Evolutionary conservation across 2,329 filamentous ascomycete genomes (phyloP), one percentile per base, ranked within the genome.

Genomic region (Xylaria polymorpha): DNA sequence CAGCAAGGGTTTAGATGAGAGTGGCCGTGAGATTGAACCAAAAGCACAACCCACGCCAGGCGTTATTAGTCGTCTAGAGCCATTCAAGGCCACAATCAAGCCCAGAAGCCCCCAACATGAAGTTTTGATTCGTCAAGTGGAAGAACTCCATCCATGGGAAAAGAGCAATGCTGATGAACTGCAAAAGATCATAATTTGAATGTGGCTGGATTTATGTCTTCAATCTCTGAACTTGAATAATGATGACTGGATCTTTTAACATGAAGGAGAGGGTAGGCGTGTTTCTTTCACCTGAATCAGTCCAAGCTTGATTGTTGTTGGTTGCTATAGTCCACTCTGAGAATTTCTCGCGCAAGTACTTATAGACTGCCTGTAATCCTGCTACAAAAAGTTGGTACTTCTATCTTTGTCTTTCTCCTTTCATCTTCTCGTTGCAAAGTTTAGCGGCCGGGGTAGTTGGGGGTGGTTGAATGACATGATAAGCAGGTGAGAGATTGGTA

Each of bases 1-100:
- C 15, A 70, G 66, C 10, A 83, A 83, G 63, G 69, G 71, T 0
- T 64, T 81, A 1, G 80, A 82, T 37, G 76, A 81, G 41, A 79
- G 77, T 0, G 80, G 80, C 32, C 74, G 75, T 15, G 77, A 83
- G 2, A 79, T 75, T 8, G 70, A 72, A 22, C 72, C 74, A 2
- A 59, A n/a, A 1, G 35, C 73, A 4, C 51, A 46, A 3, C 72
- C 70, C 32, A 32, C 62, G 48, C 50, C 77, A 18, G 68, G 78
- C n/a, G 10, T 75, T 0, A 35, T 79, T 20, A 76, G 72, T 46
- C 75, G 76, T 22, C 66, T 76, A 0, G 53, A 62, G 1, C 73
- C 75, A 0, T 79, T 73, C 61, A 62, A 73, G 58, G 67, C 68
- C 12, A 57, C 37, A 0, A 68, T 79, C 39, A 74, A 66, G 44